These are phyloP conservation scores for Lasiodiplodia citricola DNA, from an alignment of 2,329 filamentous ascomycete genomes.

Conservation along the genomic window DNA sequence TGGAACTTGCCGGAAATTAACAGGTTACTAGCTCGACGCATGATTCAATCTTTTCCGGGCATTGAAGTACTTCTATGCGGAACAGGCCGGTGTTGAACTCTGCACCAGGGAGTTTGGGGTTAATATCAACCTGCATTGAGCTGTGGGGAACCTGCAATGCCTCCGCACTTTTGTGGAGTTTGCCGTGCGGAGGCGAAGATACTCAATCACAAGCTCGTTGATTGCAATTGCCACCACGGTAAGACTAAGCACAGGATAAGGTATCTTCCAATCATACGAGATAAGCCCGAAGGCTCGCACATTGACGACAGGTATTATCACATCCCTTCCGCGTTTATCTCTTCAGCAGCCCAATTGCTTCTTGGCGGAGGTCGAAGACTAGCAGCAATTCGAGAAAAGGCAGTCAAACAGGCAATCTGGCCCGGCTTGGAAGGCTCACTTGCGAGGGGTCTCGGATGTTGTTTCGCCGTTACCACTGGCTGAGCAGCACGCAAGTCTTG, in stretches of 20 bases:
- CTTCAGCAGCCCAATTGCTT: not conserved
- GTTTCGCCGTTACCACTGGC: not conserved
- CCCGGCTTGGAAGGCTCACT: not conserved
- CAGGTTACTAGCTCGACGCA: too few relatives aligned
- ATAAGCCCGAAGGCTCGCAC: not conserved
- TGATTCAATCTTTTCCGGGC: too few relatives aligned
- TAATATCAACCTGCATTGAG: not conserved
- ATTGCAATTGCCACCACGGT: not conserved
- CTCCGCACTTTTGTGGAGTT: not conserved
- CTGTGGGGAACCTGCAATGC: not conserved
- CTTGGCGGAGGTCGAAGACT: not conserved
- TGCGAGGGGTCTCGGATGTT: not conserved
- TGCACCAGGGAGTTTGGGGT: not conserved
- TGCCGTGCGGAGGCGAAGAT: not conserved
- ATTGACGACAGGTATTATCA: conserved; percentile 2
- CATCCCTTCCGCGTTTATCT: not conserved
- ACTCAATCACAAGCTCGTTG: not conserved
- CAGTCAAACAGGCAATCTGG: conserved; percentile 7
- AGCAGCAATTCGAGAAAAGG: not conserved
- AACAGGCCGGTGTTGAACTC: too few relatives aligned
- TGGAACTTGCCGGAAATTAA: too few relatives aligned
- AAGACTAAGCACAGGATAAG: not conserved
- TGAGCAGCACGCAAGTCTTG: conserved; percentile 23
- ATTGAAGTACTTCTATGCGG: too few relatives aligned
- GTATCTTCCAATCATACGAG: not conserved